phyloP scores from a whole-genome alignment of 495 filamentous ascomycete genomes.

The Ascodesmis nigricans region DNA sequence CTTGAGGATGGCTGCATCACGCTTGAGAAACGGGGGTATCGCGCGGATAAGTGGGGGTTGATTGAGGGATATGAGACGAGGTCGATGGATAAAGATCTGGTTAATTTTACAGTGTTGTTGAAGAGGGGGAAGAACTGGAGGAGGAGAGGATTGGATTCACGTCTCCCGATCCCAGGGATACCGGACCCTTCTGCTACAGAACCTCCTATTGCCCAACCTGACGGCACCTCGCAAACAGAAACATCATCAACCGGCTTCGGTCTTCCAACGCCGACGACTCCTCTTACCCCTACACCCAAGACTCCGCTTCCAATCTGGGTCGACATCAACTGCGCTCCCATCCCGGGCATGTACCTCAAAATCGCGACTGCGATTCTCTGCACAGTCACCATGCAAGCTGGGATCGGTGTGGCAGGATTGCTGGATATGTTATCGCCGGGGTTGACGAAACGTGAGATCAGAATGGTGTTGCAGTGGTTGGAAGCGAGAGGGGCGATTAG shows the following conservation, averaged over 20 bases:
- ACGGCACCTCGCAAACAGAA: too few species aligned
- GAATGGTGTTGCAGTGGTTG: conserved; percentile 11
- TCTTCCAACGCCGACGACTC: too few species aligned
- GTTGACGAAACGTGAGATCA: conserved; percentile 11
- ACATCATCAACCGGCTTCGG: too few species aligned
- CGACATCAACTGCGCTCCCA: conserved; percentile 15
- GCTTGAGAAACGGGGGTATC: conserved; percentile 15
- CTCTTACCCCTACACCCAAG: conserved; percentile 7
- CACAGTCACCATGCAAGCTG: conserved; percentile 15
- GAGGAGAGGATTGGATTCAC: too few species aligned
- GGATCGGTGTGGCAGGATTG: conserved; percentile 16
- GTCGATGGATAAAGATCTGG: conserved; percentile 19
- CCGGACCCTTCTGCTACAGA: conserved; percentile 7
- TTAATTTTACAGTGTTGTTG: conserved; percentile 19
- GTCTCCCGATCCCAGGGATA: too few species aligned
- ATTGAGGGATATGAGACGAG: conserved; percentile 21
- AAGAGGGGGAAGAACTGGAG: too few species aligned
- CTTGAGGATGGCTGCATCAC: conserved; percentile 14
- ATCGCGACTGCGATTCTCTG: conserved; percentile 15
- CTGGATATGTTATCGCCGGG: conserved; percentile 16
- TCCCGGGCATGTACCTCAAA: conserved; percentile 21
- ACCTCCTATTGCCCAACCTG: conserved; percentile 15
- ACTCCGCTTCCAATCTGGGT: conserved; percentile 20
- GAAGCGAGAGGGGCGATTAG: conserved; percentile 7
- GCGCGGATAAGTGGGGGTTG: conserved; percentile 12